phyloP scores from a whole-genome alignment of 2,329 filamentous ascomycete genomes.

The Herpotrichia juniperi region DNA sequence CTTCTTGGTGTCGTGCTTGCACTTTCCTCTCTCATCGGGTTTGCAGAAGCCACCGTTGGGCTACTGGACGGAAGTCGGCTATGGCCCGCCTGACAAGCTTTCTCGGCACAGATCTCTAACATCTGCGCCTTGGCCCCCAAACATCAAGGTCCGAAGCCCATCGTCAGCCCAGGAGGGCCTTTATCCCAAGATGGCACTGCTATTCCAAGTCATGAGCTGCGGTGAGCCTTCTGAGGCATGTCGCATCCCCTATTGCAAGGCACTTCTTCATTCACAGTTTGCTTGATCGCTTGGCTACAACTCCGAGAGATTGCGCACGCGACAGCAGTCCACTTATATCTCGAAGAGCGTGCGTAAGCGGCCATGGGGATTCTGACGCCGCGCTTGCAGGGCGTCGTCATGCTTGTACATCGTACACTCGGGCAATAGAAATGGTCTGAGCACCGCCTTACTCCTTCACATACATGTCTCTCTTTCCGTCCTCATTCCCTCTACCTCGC shows the following conservation, averaged over 20 bases:
- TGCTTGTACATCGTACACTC: conserved; percentile 12
- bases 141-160: not conserved
- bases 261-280: not conserved
- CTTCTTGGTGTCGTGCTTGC: no score
- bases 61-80: conserved; percentile 8
- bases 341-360: not conserved
- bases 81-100: not conserved
- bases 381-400: conserved; percentile 29
- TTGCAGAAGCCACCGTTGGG: no score
- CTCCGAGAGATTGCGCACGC: conserved; percentile 2
- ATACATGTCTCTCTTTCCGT: conserved; percentile 21
- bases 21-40: no score
- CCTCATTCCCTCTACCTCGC: conserved; percentile 2
- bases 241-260: not conserved
- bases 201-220: no score
- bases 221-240: no score
- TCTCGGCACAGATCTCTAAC: not conserved
- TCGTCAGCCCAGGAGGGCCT: not conserved
- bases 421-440: not conserved
- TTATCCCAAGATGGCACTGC: not conserved
- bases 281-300: not conserved
- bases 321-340: conserved; percentile 3
- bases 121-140: not conserved
- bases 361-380: conserved; percentile 1
- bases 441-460: conserved; percentile 13